Evolutionary conservation across 2,329 filamentous ascomycete genomes (phyloP).

Genomic region (Metarhizium rileyi): DNA sequence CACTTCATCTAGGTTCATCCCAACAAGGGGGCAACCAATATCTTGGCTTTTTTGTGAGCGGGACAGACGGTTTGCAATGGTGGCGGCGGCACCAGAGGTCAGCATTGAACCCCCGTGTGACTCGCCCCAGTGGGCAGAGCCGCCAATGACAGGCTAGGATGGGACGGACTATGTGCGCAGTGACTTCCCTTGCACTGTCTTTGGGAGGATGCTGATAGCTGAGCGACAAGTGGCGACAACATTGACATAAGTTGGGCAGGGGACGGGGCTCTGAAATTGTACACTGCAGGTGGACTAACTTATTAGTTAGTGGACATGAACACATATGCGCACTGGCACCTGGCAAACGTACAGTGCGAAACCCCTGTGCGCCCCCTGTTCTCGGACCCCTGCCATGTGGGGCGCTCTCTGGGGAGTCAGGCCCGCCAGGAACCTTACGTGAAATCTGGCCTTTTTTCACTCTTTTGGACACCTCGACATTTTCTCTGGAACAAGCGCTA

Average conservation of each 20-base stretch:
- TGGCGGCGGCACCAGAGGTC: too few relatives aligned
- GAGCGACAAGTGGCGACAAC: neutral
- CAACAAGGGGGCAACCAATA: too few relatives aligned
- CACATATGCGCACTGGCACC: too few relatives aligned
- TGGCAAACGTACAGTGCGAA: constrained; percentile 2
- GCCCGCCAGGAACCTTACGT: constrained; percentile 15
- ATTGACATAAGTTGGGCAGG: neutral
- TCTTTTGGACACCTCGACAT: constrained; percentile 34
- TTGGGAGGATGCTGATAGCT: too few relatives aligned
- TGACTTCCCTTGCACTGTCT: constrained; percentile 1
- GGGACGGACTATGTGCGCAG: neutral
- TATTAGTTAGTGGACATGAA: too few relatives aligned
- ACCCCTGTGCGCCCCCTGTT: neutral
- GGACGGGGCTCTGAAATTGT: too few relatives aligned
- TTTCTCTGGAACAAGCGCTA: constrained; percentile 18
- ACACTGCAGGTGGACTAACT: too few relatives aligned
- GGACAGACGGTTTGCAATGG: too few relatives aligned
- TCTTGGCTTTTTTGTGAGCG: too few relatives aligned
- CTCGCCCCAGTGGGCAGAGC: too few relatives aligned
- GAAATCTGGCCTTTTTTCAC: constrained; percentile 40
- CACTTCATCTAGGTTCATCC: too few relatives aligned
- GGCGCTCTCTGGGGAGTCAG: constrained; percentile 8
- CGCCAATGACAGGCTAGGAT: constrained; percentile 8
- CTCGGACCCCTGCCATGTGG: constrained; percentile 20
- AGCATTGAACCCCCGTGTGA: too few relatives aligned